Percentiles rank a stretch among this genome's conserved stretches.
Conservation (phyloP, 805 yeast species). For the Candida manassasensis region DNA sequence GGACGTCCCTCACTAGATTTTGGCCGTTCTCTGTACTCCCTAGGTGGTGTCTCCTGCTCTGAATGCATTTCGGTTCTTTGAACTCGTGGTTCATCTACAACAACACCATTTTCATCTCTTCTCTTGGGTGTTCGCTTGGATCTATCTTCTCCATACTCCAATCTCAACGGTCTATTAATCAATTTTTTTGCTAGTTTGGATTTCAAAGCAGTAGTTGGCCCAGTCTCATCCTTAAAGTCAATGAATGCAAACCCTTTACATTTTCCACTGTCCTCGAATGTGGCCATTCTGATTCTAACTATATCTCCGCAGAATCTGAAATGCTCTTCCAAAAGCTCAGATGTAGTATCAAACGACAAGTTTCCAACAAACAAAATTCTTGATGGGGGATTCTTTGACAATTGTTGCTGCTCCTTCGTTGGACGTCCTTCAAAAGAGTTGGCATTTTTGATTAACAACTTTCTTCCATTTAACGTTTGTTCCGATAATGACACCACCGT, state of each 20-base stretch:
- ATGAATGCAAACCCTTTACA: slow-evolving; percentile 95
- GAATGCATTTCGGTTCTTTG: slow-evolving; percentile 1
- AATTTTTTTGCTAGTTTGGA: slow-evolving; percentile 63
- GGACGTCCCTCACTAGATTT: slow-evolving; percentile 15
- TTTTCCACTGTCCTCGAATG: slow-evolving; percentile 94
- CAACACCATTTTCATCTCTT: slow-evolving; percentile 20
- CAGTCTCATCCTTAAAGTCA: slow-evolving; percentile 75
- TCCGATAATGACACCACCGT: slow-evolving; percentile 69
- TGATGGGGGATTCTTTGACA: slow-evolving; percentile 80
- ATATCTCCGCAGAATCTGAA: slow-evolving; percentile 93
- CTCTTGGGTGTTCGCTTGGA: slow-evolving; percentile 61
- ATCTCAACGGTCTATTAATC: slow-evolving; percentile 69
- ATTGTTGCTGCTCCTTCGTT: slow-evolving; percentile 29
- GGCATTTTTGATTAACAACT: slow-evolving; percentile 76
- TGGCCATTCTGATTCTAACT: slow-evolving; percentile 83
- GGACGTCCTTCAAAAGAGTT: slow-evolving; percentile 88
- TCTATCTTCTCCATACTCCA: slow-evolving; percentile 95
- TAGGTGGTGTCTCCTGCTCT: slow-evolving; percentile 9
- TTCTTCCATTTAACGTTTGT: slow-evolving; percentile 72
- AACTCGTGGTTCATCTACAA: slow-evolving; percentile 11
- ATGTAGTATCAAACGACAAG: slow-evolving; percentile 85
- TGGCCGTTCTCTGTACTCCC: slow-evolving; percentile 5
- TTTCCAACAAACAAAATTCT: slow-evolving; percentile 90
- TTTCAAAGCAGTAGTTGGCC: slow-evolving; percentile 77
- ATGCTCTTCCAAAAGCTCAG: slow-evolving; percentile 69